phyloP scores from a whole-genome alignment of 441 rosid genomes.

The Gossypium schwendimanii region DNA sequence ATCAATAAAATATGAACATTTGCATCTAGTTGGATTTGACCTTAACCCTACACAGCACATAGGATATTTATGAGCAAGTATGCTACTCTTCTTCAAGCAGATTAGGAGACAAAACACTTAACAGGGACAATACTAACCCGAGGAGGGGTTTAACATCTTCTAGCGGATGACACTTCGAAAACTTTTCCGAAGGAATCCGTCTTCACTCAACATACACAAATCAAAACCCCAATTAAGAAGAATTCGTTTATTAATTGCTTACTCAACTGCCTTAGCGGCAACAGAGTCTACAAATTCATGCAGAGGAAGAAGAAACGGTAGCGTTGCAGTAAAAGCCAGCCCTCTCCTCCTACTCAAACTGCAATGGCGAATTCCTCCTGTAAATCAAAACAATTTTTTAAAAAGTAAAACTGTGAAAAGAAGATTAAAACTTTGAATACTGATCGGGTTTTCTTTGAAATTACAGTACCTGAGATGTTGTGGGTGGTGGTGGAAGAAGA shows the following conservation, averaged over 20 bases:
- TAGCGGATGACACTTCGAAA: too few relatives aligned
- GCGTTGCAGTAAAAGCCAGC: constrained; percentile 29
- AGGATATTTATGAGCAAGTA: too few relatives aligned
- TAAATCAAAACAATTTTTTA: background rate
- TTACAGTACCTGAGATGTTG: constrained; percentile 20
- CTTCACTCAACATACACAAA: too few relatives aligned
- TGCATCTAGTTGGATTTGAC: too few relatives aligned
- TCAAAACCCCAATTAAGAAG: background rate
- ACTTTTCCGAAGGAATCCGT: too few relatives aligned
- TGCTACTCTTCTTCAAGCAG: too few relatives aligned
- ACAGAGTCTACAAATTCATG: constrained; percentile 18
- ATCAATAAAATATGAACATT: too few relatives aligned
- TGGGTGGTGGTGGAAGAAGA: constrained; percentile 15
- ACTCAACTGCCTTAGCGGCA: constrained; percentile 43
- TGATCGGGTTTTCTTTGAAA: background rate
- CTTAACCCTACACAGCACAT: too few relatives aligned
- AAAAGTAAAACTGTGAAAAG: background rate
- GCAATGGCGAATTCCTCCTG: constrained; percentile 25
- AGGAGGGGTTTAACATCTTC: too few relatives aligned
- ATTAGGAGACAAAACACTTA: too few relatives aligned
- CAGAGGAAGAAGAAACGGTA: constrained; percentile 39
- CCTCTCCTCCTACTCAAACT: constrained; percentile 36
- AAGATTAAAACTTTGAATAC: background rate
- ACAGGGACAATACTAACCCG: too few relatives aligned
- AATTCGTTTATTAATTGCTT: constrained; percentile 13